Conservation (phyloP, 1,139 yeast species). For the Lodderomyces pseudojiufengensis region DNA sequence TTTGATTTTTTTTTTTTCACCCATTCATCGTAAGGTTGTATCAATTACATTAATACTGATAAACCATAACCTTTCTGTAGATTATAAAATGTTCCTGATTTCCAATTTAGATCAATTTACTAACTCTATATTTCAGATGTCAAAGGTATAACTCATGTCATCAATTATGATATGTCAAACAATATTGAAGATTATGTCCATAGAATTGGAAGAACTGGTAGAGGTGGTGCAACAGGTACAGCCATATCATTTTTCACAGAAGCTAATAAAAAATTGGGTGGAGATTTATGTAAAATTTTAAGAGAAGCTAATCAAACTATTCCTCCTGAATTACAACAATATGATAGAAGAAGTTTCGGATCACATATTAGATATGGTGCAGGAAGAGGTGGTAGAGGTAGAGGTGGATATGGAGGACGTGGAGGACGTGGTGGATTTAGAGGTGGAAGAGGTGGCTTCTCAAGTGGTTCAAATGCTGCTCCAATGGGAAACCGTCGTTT, state of each 20-base stretch:
- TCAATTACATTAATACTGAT: no score
- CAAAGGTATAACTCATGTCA: constrained; percentile 90
- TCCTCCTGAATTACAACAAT: constrained; percentile 59
- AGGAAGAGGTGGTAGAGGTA: constrained; percentile 50
- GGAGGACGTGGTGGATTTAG: constrained; percentile 23
- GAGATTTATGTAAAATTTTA: constrained; percentile 84
- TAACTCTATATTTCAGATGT: constrained; percentile 61
- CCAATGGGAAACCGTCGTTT: constrained; percentile 33
- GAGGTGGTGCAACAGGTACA: constrained; percentile 96
- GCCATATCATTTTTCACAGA: constrained; percentile 94
- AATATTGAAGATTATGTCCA: constrained; percentile 97
- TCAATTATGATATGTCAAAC: constrained; percentile 97
- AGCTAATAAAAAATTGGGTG: constrained; percentile 83
- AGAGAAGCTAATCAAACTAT: constrained; percentile 93
- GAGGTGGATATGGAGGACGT: constrained; percentile 39
- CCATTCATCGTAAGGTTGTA: no score
- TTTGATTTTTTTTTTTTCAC: not conserved
- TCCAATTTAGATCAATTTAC: constrained; percentile 15
- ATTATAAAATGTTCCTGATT: not conserved
- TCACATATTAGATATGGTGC: constrained; percentile 58
- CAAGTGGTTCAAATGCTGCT: constrained; percentile 30
- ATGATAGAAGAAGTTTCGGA: constrained; percentile 53
- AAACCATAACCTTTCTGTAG: constrained; percentile 11
- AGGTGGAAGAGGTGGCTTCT: constrained; percentile 22
- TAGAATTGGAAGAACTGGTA: constrained; percentile 96